Percentiles rank a stretch among this genome's conserved stretches.
Evolutionary conservation across 345 rosid genomes (phyloP).

Genomic region (Corchorus capsularis): DNA sequence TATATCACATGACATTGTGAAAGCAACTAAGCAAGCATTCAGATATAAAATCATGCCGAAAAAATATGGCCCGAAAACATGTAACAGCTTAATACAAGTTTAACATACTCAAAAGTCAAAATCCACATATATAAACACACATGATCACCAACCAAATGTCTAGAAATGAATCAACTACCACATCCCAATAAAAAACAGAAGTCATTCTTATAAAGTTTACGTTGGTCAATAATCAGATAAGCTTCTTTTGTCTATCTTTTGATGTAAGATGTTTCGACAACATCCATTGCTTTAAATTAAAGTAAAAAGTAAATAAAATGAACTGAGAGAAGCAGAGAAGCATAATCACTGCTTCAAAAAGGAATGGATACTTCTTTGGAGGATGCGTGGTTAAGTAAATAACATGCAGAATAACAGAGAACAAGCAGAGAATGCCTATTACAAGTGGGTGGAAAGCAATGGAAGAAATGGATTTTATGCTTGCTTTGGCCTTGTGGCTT

Average conservation of each 20-base stretch:
- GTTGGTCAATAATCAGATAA: conserved; percentile 27
- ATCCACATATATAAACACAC: too few species aligned
- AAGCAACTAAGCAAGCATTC: neutral
- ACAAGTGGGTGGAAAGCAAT: conserved; percentile 27
- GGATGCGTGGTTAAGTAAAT: conserved; percentile 57
- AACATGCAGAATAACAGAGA: conserved; percentile 62
- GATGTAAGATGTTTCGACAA: conserved; percentile 34
- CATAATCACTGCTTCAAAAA: conserved; percentile 76
- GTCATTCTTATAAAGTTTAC: neutral
- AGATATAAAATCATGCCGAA: neutral
- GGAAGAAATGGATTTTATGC: conserved; percentile 19
- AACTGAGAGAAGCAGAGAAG: conserved; percentile 66
- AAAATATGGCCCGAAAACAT: neutral
- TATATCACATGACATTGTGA: neutral
- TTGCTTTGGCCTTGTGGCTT: neutral
- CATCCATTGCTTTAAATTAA: conserved; percentile 66
- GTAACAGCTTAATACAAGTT: neutral
- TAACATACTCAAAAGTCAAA: neutral
- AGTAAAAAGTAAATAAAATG: conserved; percentile 40
- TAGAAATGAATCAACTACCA: neutral
- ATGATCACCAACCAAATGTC: neutral
- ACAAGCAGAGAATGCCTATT: conserved; percentile 36
- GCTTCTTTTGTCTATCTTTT: conserved; percentile 47
- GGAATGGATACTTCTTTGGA: conserved; percentile 65
- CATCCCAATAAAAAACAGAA: neutral